Evolutionary conservation across 257 asterid genomes (phyloP).

Genomic region (Nicotiana undulata): DNA sequence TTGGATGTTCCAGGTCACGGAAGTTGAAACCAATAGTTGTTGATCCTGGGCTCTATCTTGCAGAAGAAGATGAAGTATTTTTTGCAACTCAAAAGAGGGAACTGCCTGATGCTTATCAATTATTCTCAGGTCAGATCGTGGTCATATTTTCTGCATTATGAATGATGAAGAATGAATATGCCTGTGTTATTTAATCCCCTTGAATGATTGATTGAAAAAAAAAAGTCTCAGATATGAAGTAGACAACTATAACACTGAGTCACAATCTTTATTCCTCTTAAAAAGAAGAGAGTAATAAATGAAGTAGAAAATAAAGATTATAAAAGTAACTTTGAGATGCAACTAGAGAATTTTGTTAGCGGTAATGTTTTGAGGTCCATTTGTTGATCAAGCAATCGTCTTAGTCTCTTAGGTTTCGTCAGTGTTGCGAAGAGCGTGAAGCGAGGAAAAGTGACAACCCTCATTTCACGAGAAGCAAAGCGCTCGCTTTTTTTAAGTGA

Average conservation of each 20-base stretch:
- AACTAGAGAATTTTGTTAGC: not conserved
- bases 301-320: not conserved
- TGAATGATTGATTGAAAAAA: not conserved
- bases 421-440: too few relatives aligned
- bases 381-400: not conserved
- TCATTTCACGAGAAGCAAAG: too few relatives aligned
- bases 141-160: not conserved
- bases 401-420: too few relatives aligned
- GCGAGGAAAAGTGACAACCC: too few relatives aligned
- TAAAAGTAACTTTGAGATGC: not conserved
- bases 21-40: constrained; percentile 81
- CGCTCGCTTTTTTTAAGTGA: too few relatives aligned
- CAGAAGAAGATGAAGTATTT: constrained; percentile 57
- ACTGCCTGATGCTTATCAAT: constrained; percentile 73
- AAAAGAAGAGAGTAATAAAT: not conserved
- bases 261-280: not conserved
- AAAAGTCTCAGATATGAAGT: not conserved
- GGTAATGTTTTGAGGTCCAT: not conserved
- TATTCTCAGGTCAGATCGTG: constrained; percentile 56
- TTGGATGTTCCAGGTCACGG: constrained; percentile 44
- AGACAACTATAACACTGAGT: not conserved
- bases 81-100: constrained; percentile 77
- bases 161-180: not conserved
- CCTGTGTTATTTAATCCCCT: not conserved
- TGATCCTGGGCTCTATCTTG: constrained; percentile 74